Evolutionary conservation across 179 eudicot genomes (phyloP), one percentile per base, ranked within the genome.

Genomic region (Corrigiola litoralis): DNA sequence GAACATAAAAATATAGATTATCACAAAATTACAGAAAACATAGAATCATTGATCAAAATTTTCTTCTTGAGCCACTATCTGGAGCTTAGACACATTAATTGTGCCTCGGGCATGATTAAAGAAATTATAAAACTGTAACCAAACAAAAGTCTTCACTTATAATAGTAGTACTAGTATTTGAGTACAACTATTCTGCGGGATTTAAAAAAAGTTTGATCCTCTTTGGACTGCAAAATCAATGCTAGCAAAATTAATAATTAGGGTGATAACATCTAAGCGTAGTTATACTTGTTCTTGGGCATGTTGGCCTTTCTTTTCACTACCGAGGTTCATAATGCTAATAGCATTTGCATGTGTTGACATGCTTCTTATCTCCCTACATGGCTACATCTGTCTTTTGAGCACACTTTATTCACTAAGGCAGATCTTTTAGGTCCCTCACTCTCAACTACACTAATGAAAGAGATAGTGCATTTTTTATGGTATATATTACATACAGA

Each of bases 231-330:
- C 58, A 41, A 66, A 66, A 66, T 8, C 48, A 49, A 36, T 46
- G 67, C 32, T 46, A 36, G 37, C 25, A 69, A 28, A 18, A 38
- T 13, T 51, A 60, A 24, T 42, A 34, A 69, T 37, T 28, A 48
- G 21, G 58, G 73, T 57, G 40, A 61, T 69, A 69, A 69, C 67
- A 69, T 69, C 73, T 31, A 69, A 68, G 67, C 45, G 23, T 48
- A 41, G 48, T 62, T 70, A 58, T 70, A 70, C 74, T 70, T 53
- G 62, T 70, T 62, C 62, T 62, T 62, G 52, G 62, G 74, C 68
- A 70, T 70, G 74, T 70, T 70, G 74, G 74, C 74, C 56, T 53
- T 29, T 70, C 66, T 62, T 57, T 65, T 62, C 27, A 53, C 51
- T 70, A 52, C 41, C 74, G 59, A 70, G 73, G 65, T 29, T 42